Conservation (phyloP, 2,329 filamentous ascomycete species). For the Alternaria tenuissima region DNA sequence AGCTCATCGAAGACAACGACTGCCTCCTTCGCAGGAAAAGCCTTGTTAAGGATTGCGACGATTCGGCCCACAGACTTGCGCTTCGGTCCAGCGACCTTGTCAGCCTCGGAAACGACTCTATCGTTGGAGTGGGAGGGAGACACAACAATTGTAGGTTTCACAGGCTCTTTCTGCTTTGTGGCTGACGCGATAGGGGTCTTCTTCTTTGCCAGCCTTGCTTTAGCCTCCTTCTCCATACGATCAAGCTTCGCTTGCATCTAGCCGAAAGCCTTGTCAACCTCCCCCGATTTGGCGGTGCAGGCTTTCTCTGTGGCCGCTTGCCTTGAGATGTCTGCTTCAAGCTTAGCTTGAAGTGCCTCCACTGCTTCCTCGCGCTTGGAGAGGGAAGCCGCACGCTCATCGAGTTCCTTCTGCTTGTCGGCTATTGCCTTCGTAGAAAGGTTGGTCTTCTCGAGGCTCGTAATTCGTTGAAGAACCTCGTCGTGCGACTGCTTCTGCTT, state of each 20-base stretch:
- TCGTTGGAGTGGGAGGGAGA: not conserved
- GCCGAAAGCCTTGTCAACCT: not conserved
- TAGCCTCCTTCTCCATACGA: not conserved
- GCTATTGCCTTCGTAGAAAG: not conserved
- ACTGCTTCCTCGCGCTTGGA: not conserved
- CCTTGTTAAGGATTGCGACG: not conserved
- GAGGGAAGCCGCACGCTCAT: not conserved
- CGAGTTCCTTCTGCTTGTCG: not conserved
- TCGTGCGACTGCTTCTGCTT: not conserved
- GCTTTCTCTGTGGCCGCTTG: not conserved
- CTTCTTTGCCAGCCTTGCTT: not conserved
- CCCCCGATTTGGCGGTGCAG: not conserved
- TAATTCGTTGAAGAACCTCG: not conserved
- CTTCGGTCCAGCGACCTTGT: not conserved
- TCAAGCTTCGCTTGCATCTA: not conserved
- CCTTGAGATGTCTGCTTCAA: not conserved
- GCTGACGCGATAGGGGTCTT: not conserved
- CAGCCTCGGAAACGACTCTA: not conserved
- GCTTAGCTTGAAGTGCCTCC: not conserved
- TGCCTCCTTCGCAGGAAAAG: not conserved
- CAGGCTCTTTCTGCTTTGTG: not conserved
- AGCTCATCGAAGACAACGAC: not conserved
- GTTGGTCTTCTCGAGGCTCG: not conserved
- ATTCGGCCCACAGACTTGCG: not conserved
- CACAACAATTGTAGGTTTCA: not conserved